Conservation (phyloP, 352 stramenopile genomes). For the Thalassiosira livingstoniorum region DNA sequence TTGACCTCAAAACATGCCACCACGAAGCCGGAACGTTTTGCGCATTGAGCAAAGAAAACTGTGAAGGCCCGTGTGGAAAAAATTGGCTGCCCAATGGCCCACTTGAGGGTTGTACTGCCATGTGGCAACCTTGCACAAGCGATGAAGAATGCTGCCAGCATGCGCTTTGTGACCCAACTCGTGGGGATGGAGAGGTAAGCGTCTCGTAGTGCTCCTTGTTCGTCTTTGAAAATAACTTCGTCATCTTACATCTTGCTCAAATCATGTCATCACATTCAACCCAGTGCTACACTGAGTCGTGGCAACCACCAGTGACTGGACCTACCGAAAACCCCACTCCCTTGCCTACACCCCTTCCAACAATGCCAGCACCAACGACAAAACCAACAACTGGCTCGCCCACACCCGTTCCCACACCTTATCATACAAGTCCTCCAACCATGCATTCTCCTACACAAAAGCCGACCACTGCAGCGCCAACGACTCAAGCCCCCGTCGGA, state of each 20-base stretch:
- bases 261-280: neutral
- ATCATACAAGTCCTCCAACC: neutral
- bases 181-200: neutral
- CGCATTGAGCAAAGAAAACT: conserved; percentile 28
- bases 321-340: neutral
- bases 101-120: conserved; percentile 15
- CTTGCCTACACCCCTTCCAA: neutral
- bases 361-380: neutral
- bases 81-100: conserved; percentile 25
- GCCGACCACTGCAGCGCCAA: neutral
- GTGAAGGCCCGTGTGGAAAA: conserved; percentile 25
- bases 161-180: conserved; percentile 7
- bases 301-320: neutral
- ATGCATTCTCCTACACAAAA: neutral
- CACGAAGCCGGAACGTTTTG: conserved; percentile 18
- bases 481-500: conserved; percentile 10
- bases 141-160: conserved; percentile 33
- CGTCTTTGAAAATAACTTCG: neutral
- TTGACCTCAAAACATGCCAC: conserved; percentile 29
- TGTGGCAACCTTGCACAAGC: conserved; percentile 27
- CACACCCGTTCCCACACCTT: neutral
- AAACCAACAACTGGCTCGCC: neutral
- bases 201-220: conserved; percentile 1
- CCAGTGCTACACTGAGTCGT: conserved; percentile 1
- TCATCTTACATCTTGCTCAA: neutral